Percentiles rank a stretch among this genome's conserved stretches.
Evolutionary conservation across 306 rosid genomes (phyloP).

Genomic region (Citrullus mucosospermus): DNA sequence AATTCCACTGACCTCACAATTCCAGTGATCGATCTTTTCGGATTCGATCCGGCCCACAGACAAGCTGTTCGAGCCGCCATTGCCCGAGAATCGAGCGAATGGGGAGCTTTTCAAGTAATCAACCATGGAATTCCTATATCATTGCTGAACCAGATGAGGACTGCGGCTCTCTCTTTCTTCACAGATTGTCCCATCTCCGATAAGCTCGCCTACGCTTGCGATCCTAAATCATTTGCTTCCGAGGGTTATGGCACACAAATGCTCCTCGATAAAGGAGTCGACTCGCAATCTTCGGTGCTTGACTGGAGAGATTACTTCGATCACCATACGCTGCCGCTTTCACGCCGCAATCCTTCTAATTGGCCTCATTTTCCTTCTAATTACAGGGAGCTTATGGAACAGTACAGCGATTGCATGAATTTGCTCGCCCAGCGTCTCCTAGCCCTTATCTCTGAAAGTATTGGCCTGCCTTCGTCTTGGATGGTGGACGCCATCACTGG

Average conservation of each 20-base stretch:
- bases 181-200: slow-evolving; percentile 26
- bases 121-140: slow-evolving; percentile 49
- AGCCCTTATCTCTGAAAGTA: slow-evolving; percentile 53
- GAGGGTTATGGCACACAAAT: slow-evolving; percentile 87
- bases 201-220: slow-evolving; percentile 55
- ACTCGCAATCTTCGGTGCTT: slow-evolving; percentile 11
- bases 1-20: slow-evolving; percentile 1
- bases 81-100: slow-evolving; percentile 43
- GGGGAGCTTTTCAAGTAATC: slow-evolving; percentile 85
- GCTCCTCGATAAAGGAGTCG: slow-evolving; percentile 25
- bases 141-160: slow-evolving; percentile 30
- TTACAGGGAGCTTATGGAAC: slow-evolving; percentile 31
- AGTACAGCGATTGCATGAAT: slow-evolving; percentile 44
- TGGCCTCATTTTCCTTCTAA: slow-evolving; percentile 60
- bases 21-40: slow-evolving; percentile 36
- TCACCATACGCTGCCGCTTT: slow-evolving; percentile 74
- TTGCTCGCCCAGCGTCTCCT: slow-evolving; percentile 47
- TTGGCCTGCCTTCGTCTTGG: slow-evolving; percentile 43
- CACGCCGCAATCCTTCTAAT: slow-evolving; percentile 56
- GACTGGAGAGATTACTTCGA: slow-evolving; percentile 97
- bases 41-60: slow-evolving; percentile 28
- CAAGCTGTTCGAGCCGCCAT: slow-evolving; percentile 24
- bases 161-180: slow-evolving; percentile 56
- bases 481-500: slow-evolving; percentile 43
- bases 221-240: slow-evolving; percentile 39